Evolutionary conservation across 106 monocot species (phyloP).

Genomic region (Allium sativum): DNA sequence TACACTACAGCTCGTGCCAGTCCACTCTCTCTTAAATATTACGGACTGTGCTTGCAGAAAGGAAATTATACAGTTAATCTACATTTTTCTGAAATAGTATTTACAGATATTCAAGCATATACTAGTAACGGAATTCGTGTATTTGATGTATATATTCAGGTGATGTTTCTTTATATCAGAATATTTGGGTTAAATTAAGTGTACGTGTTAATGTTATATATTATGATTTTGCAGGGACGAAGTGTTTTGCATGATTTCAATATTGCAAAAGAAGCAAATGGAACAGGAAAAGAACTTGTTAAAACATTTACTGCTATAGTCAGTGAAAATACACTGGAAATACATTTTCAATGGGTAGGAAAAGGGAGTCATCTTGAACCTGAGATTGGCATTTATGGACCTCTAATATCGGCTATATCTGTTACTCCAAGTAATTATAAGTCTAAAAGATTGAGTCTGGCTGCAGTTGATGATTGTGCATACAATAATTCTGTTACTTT

Average conservation of each 20-base stretch:
- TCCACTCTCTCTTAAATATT: slow-evolving; percentile 44
- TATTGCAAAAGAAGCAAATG: slow-evolving; percentile 38
- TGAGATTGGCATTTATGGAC: slow-evolving; percentile 29
- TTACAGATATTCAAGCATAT: slow-evolving; percentile 27
- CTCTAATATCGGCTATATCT: slow-evolving; percentile 58
- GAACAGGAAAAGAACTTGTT: slow-evolving; percentile 18
- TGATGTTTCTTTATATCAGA: slow-evolving; percentile 8
- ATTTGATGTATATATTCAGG: slow-evolving; percentile 56
- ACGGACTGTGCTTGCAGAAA: slow-evolving; percentile 38
- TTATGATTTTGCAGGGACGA: slow-evolving; percentile 24
- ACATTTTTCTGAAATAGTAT: slow-evolving; percentile 49
- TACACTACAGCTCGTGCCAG: slow-evolving; percentile 31
- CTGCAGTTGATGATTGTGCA: too few species aligned
- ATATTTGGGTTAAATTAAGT: neutral
- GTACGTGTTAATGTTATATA: neutral
- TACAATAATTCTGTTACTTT: neutral
- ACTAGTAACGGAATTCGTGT: slow-evolving; percentile 27
- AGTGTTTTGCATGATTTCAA: slow-evolving; percentile 46
- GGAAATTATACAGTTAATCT: slow-evolving; percentile 39
- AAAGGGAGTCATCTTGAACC: slow-evolving; percentile 24
- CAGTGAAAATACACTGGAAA: slow-evolving; percentile 28
- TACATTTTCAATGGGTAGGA: slow-evolving; percentile 37
- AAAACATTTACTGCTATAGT: slow-evolving; percentile 29
- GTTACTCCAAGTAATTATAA: slow-evolving; percentile 38
- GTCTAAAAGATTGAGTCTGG: too few species aligned